Evolutionary conservation across 2,329 filamentous ascomycete species (phyloP), one percentile per base, ranked within the genome.

Genomic region (Didymella segeticola): DNA sequence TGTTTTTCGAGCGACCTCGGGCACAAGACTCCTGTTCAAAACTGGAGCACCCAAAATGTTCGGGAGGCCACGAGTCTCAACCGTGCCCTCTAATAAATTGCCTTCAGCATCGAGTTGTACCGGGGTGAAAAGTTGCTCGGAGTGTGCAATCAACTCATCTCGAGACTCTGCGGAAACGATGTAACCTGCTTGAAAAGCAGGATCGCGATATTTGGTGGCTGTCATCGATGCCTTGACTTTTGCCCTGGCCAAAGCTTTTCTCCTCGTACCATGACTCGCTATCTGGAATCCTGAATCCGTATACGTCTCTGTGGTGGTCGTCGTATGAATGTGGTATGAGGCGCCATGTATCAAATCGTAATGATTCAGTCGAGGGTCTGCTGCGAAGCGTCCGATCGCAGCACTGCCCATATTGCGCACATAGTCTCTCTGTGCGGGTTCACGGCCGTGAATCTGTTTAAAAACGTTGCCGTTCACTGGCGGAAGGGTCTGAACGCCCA

Each of bases 231-330:
- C 60, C 34, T 60, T 63, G 12, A 33, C 38, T 23, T 66, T 66
- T 8, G 61, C 58, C 23, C 45, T 56, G 5, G 41, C 22, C 3
- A 68, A 36, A 3, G 56, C 47, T 3, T 27, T 37, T 2, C 43
- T 54, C 8, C 47, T 47, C 6, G 29, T 12, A 2, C 27, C 14
- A 12, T 30, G 27, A 1, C 37, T 34, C 23, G 36, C 31, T 17
- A 55, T 64, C 39, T 69, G 66, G 33, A 67, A 68, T 0, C 49
- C 54, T 9, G 58, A 51, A 9, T 58, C 43, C 9, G 19, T 7
- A 9, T 52, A 58, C 0, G 12, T 27, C 2, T 7, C 20, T 10
- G 5, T 17, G 8, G 4, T 10, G 4, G 14, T n/a, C 1, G 30
- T 11, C 0, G n/a, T 5, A 2, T 45, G 27, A 15, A 27, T 36